A percentile compares a stretch with the other conserved stretches of the same genome.
Evolutionary conservation across 441 rosid species (phyloP).

Genomic region (Erysimum pusillum): DNA sequence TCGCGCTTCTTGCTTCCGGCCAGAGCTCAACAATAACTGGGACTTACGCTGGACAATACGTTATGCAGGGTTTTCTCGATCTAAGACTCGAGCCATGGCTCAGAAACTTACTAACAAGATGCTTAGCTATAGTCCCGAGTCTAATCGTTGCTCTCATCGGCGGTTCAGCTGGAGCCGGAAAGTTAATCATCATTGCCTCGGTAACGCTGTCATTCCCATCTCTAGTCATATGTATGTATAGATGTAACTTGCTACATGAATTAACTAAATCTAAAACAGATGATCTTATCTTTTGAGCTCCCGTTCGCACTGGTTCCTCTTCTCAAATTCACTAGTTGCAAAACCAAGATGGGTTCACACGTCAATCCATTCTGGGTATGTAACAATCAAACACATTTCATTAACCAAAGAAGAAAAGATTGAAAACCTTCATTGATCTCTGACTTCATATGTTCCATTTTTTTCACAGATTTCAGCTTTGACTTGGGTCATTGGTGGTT

Average conservation of each 20-base stretch:
- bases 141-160: constrained; percentile 87
- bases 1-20: constrained; percentile 91
- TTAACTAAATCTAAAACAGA: constrained; percentile 54
- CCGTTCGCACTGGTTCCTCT: constrained; percentile 94
- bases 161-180: constrained; percentile 93
- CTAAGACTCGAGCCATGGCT: constrained; percentile 82
- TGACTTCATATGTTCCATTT: not conserved
- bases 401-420: constrained; percentile 22
- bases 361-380: constrained; percentile 70
- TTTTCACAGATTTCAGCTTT: constrained; percentile 64
- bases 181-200: constrained; percentile 91
- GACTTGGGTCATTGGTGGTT: constrained; percentile 80
- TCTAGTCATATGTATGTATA: constrained; percentile 11
- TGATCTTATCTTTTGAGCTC: constrained; percentile 95
- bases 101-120: constrained; percentile 81
- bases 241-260: not conserved
- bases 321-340: constrained; percentile 94
- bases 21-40: constrained; percentile 99
- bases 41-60: constrained; percentile 96
- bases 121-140: constrained; percentile 92
- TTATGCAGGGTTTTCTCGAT: constrained; percentile 97
- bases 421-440: not conserved
- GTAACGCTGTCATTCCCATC: constrained; percentile 49
- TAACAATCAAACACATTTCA: constrained; percentile 17
- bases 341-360: constrained; percentile 78